Conservation (phyloP, 371 early-diverging fungal genomes). For the Actinomucor elegans region DNA sequence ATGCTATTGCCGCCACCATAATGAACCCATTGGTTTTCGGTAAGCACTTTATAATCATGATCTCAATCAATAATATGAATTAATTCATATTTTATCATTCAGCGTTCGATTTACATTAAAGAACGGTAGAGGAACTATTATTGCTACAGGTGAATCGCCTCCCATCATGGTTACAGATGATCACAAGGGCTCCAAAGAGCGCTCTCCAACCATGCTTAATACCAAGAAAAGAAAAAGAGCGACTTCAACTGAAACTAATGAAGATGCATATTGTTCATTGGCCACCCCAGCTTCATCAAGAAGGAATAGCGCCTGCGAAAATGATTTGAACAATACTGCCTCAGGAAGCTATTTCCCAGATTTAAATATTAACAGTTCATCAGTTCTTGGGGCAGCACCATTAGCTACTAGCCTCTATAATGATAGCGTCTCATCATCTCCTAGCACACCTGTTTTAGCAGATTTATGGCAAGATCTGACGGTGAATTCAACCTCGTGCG, state of each 20-base stretch:
- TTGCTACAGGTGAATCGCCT: slow-evolving; percentile 82
- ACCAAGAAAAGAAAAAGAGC: slow-evolving; percentile 3
- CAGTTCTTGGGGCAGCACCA: background rate
- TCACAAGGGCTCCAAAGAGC: slow-evolving; percentile 74
- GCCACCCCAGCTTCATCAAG: slow-evolving; percentile 29
- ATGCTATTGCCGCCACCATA: slow-evolving; percentile 94
- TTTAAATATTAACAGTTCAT: background rate
- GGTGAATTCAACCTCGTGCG: no score
- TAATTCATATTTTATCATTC: no score
- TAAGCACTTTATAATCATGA: slow-evolving; percentile 16
- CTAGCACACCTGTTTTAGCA: background rate
- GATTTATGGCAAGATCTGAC: background rate
- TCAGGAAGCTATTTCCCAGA: background rate
- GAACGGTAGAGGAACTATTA: slow-evolving; percentile 57
- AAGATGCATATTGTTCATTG: slow-evolving; percentile 6
- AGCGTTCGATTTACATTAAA: slow-evolving; percentile 70
- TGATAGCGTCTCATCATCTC: background rate
- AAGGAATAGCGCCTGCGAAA: slow-evolving; percentile 1
- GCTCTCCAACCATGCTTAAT: background rate
- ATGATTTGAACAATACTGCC: background rate
- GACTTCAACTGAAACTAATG: background rate
- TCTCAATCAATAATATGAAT: background rate
- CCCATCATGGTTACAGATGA: slow-evolving; percentile 95
- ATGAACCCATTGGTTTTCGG: slow-evolving; percentile 86
- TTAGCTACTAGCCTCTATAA: background rate